These are phyloP conservation scores for Acanthamoeba sp. DNA, from an alignment of 208 protist genomes.

Conservation along the genomic window DNA sequence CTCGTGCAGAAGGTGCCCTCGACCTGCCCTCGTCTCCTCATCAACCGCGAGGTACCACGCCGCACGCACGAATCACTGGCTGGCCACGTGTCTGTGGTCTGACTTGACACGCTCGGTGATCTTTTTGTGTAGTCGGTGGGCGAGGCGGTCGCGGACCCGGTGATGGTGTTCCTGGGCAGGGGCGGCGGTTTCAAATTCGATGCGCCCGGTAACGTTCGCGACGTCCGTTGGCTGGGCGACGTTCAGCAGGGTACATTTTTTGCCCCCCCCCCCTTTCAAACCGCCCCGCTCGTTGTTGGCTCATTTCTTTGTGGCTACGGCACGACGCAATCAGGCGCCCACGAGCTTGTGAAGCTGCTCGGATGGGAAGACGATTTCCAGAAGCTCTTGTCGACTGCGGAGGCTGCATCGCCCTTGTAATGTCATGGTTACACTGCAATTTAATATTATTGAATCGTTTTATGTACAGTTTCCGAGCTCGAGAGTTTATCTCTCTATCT, in stretches of 20 bases:
- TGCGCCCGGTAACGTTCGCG: background rate
- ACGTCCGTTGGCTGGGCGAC: conserved; percentile 19
- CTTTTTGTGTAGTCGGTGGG: background rate
- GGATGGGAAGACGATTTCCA: conserved; percentile 13
- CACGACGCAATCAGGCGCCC: conserved; percentile 9
- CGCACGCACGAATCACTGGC: background rate
- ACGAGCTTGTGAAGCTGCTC: background rate
- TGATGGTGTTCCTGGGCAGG: conserved; percentile 15
- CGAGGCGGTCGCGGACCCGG: background rate
- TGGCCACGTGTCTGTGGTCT: background rate
- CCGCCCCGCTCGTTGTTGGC: background rate
- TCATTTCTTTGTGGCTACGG: too few relatives aligned
- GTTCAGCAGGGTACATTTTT: background rate
- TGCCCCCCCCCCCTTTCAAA: background rate
- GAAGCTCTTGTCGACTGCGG: background rate
- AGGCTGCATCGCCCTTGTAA: background rate
- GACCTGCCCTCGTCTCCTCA: conserved; percentile 82
- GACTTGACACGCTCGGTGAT: too few relatives aligned
- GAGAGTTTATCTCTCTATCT: background rate
- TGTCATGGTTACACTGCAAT: too few relatives aligned
- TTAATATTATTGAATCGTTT: too few relatives aligned
- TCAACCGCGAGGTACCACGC: conserved; percentile 84
- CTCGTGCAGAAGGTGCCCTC: conserved; percentile 1
- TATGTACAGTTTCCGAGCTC: too few relatives aligned
- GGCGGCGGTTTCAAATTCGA: conserved; percentile 9